Evolutionary conservation across 306 rosid genomes (phyloP).

Genomic region (Geum urbanum): DNA sequence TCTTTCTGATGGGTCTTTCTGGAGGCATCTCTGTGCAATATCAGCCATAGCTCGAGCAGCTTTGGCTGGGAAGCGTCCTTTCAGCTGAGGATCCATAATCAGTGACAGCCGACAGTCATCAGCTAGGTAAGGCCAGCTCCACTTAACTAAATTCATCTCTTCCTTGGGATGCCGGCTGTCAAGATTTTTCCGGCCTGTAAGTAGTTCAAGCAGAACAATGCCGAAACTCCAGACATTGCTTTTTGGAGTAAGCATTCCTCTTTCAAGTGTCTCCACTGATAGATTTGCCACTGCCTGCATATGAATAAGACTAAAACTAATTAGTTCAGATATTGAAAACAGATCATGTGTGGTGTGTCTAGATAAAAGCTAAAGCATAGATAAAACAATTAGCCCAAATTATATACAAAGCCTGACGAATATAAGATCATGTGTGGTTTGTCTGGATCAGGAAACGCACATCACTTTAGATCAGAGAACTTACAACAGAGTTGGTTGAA

Average conservation of each 20-base stretch:
- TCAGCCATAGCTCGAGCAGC: conserved; percentile 87
- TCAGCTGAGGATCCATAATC: conserved; percentile 91
- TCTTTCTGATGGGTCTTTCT: conserved; percentile 87
- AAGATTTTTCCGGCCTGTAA: conserved; percentile 86
- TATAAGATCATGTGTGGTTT: neutral
- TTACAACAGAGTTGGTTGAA: conserved; percentile 68
- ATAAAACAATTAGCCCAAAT: neutral
- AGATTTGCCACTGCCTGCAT: conserved; percentile 86
- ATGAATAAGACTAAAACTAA: conserved; percentile 15
- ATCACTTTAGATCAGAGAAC: conserved; percentile 24
- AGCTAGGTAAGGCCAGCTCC: conserved; percentile 90
- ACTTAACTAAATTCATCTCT: conserved; percentile 88
- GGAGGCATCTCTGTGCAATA: conserved; percentile 86
- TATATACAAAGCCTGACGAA: neutral
- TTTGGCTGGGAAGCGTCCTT: conserved; percentile 83
- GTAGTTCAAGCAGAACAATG: conserved; percentile 80
- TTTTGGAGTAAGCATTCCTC: conserved; percentile 93
- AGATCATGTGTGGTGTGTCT: neutral
- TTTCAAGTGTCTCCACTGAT: conserved; percentile 89
- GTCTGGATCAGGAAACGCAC: neutral
- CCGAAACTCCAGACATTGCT: conserved; percentile 99
- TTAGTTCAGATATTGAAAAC: conserved; percentile 2
- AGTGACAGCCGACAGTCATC: conserved; percentile 74
- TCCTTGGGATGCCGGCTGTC: conserved; percentile 91
- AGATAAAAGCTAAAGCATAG: neutral